Conservation (phyloP, 768 basidiomycete species). For the Paxillus ammoniavirescens region DNA sequence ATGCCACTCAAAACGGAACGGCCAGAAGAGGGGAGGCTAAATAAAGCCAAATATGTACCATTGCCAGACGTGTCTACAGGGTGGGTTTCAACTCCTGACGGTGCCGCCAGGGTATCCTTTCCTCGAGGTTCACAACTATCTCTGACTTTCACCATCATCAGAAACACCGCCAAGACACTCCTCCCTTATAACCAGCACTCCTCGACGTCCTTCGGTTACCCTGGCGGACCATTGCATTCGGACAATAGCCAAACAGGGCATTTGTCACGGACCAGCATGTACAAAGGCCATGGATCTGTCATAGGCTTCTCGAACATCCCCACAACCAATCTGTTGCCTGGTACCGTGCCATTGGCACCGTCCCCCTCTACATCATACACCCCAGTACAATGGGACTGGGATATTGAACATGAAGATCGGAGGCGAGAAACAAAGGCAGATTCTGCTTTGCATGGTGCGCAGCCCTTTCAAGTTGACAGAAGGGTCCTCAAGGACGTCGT, state of each 20-base stretch:
- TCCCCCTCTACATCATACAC: background rate
- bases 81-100: constrained; percentile 11
- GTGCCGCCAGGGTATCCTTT: constrained; percentile 1
- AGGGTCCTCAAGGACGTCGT: constrained; percentile 75
- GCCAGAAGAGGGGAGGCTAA: constrained; percentile 17
- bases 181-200: background rate
- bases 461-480: constrained; percentile 75
- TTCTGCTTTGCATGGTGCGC: constrained; percentile 55
- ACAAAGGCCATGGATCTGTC: background rate
- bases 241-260: constrained; percentile 9
- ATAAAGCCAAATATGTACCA: constrained; percentile 28
- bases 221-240: background rate
- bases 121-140: background rate
- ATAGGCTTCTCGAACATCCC: background rate
- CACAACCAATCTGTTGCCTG: constrained; percentile 8
- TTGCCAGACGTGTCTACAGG: constrained; percentile 21
- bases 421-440: constrained; percentile 63
- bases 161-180: background rate
- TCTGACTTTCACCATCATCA: constrained; percentile 1
- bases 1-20: constrained; percentile 8
- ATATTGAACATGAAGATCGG: constrained; percentile 68
- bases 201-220: background rate
- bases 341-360: constrained; percentile 22
- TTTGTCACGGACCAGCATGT: constrained; percentile 11
- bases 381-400: constrained; percentile 66